A percentile compares a stretch with the other conserved stretches of the same genome.
Conservation (phyloP, 257 asterid genomes). For the Mentha longifolia region DNA sequence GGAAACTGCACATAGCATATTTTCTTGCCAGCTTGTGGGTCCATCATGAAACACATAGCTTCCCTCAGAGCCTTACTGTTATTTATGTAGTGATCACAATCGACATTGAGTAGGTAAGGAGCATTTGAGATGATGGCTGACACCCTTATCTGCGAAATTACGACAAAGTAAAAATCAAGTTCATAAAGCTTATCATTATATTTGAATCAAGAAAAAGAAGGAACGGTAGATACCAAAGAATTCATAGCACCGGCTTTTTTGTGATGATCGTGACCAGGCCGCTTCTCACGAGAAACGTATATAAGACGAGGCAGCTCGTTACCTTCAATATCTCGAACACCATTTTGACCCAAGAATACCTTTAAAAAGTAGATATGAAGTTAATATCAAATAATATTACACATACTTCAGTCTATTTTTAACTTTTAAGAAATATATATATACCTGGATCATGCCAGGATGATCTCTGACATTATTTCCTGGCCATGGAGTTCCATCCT, state of each 20-base stretch:
- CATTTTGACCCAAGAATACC: constrained; percentile 96
- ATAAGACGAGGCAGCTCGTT: constrained; percentile 90
- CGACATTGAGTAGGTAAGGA: constrained; percentile 91
- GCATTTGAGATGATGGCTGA: constrained; percentile 97
- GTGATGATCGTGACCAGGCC: constrained; percentile 98
- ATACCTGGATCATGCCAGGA: constrained; percentile 99
- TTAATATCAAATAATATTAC: constrained; percentile 1
- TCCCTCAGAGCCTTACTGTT: constrained; percentile 97
- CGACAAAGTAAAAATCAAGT: neutral
- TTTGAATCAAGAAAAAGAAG: constrained; percentile 3
- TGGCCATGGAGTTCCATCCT: constrained; percentile 98
- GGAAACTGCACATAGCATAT: constrained; percentile 98
- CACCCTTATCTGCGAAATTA: constrained; percentile 69
- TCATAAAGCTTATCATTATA: constrained; percentile 17
- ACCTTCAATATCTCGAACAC: constrained; percentile 83
- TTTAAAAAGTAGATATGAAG: constrained; percentile 33
- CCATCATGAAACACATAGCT: constrained; percentile 99
- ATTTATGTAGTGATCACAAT: constrained; percentile 97
- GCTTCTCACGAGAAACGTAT: constrained; percentile 96
- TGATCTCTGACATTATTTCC: constrained; percentile 97
- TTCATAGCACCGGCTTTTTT: constrained; percentile 99
- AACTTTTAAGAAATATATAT: neutral
- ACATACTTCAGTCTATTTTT: too few species aligned
- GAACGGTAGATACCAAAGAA: constrained; percentile 68
- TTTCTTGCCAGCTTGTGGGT: constrained; percentile 95